Evolutionary conservation across 306 rosid species (phyloP), one percentile per base, ranked within the genome.

Genomic region (Acacia melanoxylon): DNA sequence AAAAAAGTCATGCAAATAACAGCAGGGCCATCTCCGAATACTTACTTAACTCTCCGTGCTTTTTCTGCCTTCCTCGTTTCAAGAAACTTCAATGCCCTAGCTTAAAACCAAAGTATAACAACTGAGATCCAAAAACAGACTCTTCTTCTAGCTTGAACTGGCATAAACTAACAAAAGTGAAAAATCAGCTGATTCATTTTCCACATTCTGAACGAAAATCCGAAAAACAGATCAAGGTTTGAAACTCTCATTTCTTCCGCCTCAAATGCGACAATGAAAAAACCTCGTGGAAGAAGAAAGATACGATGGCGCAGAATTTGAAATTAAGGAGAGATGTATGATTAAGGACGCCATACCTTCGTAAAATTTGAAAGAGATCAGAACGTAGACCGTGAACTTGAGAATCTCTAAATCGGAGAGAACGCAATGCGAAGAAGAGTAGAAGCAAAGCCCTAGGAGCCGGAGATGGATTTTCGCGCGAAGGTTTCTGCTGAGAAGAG

Each of bases 391-490:
- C 44, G 40, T 40, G 80, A 81, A 56, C 40, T 31, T 62, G 41
- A 81, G 24, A 74, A 4, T 11, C 33, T 54, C 51, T n/a, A 42
- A 5, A 12, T 4, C 61, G 44, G 66, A 44, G 58, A 68, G 80
- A 65, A 35, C 78, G 59, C 58, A 82, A 25, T 71, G 76, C 71
- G 72, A 71, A 80, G 33, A 11, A 44, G 49, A 78, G 67, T 3
- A 48, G 67, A 80, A 56, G 83, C 54, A 27, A 84, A 76, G 44
- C 74, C 79, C 89, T 85, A 80, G 72, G 51, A 48, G 14, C 66
- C 45, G 49, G 41, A 17, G 75, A 68, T 42, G 52, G 61, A 45
- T 68, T 80, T 83, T 86, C 87, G 90, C 89, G 92, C 93, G 83
- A 91, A 87, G 67, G 27, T 35, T 72, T 82, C 72, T 67, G 72